These are phyloP conservation scores for Hygrocybe punicea DNA, from an alignment of 768 basidiomycete species.

Conservation along the genomic window DNA sequence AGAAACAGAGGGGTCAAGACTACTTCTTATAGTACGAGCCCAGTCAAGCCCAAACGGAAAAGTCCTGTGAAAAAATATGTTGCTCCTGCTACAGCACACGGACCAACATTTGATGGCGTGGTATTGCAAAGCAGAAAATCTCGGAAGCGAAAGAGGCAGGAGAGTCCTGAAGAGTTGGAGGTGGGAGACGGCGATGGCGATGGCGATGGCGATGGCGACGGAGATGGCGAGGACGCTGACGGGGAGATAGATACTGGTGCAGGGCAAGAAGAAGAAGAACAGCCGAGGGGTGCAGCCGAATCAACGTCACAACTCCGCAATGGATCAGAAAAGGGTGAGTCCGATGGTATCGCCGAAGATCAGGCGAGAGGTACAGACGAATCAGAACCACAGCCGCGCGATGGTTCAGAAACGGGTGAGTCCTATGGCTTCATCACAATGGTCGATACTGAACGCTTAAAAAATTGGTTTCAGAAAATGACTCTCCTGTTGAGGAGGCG, in stretches of 20 bases:
- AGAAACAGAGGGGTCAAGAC: neutral
- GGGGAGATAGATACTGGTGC: neutral
- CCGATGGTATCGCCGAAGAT: neutral
- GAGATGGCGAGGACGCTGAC: neutral
- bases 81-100: neutral
- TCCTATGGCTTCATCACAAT: too few relatives aligned
- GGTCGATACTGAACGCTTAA: too few relatives aligned
- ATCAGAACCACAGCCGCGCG: too few relatives aligned
- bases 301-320: neutral
- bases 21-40: neutral
- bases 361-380: too few relatives aligned
- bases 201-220: neutral
- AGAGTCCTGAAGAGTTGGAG: neutral
- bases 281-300: neutral
- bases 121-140: neutral
- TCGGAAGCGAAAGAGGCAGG: neutral
- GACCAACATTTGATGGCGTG: neutral
- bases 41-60: neutral
- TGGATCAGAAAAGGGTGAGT: neutral
- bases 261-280: neutral
- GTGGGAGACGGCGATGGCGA: slow-evolving; percentile 3
- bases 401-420: too few relatives aligned
- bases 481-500: too few relatives aligned
- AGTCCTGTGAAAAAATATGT: neutral
- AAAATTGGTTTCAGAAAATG: too few relatives aligned